Conservation (phyloP, 768 basidiomycete species). For the Megacollybia marginata region DNA sequence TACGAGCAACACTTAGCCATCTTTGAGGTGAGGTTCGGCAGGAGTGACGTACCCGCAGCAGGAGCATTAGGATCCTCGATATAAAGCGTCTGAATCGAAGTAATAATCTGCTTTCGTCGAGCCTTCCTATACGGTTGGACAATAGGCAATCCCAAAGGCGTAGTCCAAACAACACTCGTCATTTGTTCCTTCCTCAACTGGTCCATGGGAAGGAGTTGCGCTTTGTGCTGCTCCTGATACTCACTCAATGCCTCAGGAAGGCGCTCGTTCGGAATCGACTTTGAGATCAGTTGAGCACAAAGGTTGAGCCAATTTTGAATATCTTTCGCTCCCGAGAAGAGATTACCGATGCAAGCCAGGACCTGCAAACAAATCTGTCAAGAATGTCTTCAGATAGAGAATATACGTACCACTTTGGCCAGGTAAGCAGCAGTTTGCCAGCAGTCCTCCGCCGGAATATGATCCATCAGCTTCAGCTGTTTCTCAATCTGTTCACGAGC, state of each 20-base stretch:
- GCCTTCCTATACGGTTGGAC: constrained; percentile 92
- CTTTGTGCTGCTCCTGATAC: constrained; percentile 2
- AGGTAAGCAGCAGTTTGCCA: constrained; percentile 75
- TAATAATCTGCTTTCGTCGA: constrained; percentile 77
- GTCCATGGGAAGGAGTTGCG: constrained; percentile 17
- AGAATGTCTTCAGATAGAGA: background rate
- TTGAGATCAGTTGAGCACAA: constrained; percentile 78
- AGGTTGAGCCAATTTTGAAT: constrained; percentile 90
- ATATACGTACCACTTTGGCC: constrained; percentile 54
- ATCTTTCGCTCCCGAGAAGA: constrained; percentile 86
- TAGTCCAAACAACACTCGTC: constrained; percentile 95
- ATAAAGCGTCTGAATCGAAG: constrained; percentile 78
- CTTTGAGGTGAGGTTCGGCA: background rate
- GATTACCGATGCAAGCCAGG: constrained; percentile 78
- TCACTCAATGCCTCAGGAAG: constrained; percentile 37
- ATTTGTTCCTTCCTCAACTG: constrained; percentile 81
- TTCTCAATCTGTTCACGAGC: constrained; percentile 92
- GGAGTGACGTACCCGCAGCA: constrained; percentile 44
- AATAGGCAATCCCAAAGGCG: constrained; percentile 89
- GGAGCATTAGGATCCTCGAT: constrained; percentile 81
- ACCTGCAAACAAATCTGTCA: constrained; percentile 30
- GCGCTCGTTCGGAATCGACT: constrained; percentile 73
- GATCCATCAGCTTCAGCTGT: constrained; percentile 72
- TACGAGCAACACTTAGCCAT: constrained; percentile 9
- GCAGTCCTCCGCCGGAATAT: constrained; percentile 63